A percentile compares a stretch with the other conserved stretches of the same genome.
Evolutionary conservation across 2,329 filamentous ascomycete genomes (phyloP).

Genomic region (Xylaria digitata): DNA sequence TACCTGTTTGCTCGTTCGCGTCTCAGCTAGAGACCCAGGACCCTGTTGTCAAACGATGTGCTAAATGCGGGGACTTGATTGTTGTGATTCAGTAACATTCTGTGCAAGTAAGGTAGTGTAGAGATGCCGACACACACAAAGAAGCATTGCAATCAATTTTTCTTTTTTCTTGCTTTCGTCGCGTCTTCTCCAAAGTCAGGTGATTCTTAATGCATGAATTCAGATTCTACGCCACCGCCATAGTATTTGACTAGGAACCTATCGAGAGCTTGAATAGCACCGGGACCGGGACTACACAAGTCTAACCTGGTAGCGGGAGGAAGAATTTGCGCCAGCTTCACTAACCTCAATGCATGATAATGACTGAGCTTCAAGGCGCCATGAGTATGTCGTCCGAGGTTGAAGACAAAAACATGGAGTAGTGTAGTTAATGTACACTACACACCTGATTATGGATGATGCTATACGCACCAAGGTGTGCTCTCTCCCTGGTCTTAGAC

Average conservation of each 20-base stretch:
- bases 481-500: constrained; percentile 3
- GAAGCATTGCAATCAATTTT: not conserved
- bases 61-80: constrained; percentile 10
- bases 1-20: constrained; percentile 1
- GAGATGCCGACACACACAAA: not conserved
- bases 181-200: not conserved
- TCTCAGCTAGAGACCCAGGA: constrained; percentile 9
- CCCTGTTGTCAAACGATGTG: constrained; percentile 18
- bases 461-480: too few species aligned
- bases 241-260: not conserved
- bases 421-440: too few species aligned
- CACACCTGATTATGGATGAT: too few species aligned
- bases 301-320: not conserved
- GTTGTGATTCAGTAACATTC: constrained; percentile 11
- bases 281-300: not conserved
- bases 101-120: not conserved
- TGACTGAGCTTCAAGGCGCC: not conserved
- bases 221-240: not conserved
- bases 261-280: not conserved
- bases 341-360: not conserved
- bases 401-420: not conserved
- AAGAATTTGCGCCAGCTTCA: not conserved
- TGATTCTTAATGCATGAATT: not conserved
- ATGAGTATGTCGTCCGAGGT: not conserved
- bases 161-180: not conserved